These are phyloP conservation scores for Fusarium sp. DNA, from an alignment of 2,329 filamentous ascomycete genomes.

Conservation along the genomic window DNA sequence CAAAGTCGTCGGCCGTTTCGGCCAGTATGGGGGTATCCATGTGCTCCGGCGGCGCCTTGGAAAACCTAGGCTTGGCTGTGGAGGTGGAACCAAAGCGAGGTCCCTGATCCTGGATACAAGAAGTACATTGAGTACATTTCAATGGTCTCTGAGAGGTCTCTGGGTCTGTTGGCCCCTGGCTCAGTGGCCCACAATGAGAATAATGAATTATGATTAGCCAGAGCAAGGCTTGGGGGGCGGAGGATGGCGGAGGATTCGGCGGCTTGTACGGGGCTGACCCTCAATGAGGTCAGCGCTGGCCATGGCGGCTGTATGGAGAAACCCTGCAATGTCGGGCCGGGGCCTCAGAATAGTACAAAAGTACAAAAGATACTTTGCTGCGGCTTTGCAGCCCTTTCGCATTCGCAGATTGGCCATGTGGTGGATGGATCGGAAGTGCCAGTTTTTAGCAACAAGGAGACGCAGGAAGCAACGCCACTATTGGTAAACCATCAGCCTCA, in stretches of 20 bases:
- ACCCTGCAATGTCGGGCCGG: conserved; percentile 40
- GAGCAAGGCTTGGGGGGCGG: conserved; percentile 12
- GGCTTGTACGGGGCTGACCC: conserved; percentile 43
- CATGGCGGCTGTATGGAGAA: conserved; percentile 48
- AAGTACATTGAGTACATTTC: conserved; percentile 24
- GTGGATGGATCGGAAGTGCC: conserved; percentile 34
- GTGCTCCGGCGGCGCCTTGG: conserved; percentile 43
- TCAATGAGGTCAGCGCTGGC: conserved; percentile 46
- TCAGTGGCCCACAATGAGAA: conserved; percentile 7
- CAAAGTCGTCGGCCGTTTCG: conserved; percentile 47
- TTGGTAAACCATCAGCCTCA: conserved; percentile 39
- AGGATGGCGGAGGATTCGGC: conserved; percentile 46
- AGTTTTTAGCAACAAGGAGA: conserved; percentile 29
- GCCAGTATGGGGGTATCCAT: conserved; percentile 40
- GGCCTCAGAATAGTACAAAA: conserved; percentile 22
- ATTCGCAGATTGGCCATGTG: conserved; percentile 16
- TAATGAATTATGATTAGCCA: conserved; percentile 22
- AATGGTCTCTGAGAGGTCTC: conserved; percentile 16
- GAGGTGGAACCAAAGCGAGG: conserved; percentile 38
- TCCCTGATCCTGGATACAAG: conserved; percentile 35
- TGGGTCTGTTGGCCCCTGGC: conserved; percentile 26
- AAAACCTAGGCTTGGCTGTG: conserved; percentile 44
- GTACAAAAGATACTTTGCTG: conserved; percentile 30
- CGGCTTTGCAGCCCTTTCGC: conserved; percentile 18
- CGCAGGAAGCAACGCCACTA: conserved; percentile 18